A percentile compares a stretch with the other conserved stretches of the same genome.
Evolutionary conservation across 2,329 filamentous ascomycete species (phyloP).

Genomic region (Hymenotorrendiella dingleyae): DNA sequence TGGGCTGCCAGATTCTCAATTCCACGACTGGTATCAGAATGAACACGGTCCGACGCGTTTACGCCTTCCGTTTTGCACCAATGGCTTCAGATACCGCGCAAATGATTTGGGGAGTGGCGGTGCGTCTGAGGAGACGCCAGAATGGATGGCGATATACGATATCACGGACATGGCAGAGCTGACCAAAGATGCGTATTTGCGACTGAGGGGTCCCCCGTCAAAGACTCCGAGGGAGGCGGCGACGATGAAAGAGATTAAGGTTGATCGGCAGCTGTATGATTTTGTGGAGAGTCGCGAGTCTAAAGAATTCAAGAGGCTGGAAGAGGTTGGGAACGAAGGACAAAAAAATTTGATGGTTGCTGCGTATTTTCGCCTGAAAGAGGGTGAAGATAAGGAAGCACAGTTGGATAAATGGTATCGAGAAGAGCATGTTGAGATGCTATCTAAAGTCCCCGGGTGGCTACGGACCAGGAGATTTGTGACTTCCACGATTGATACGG

Average conservation of each 20-base stretch:
- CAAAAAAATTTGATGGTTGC: conserved; percentile 56
- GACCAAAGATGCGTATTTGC: conserved; percentile 63
- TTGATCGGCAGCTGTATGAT: conserved; percentile 68
- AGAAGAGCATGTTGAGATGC: conserved; percentile 67
- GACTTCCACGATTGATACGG: conserved; percentile 57
- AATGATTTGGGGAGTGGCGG: conserved; percentile 43
- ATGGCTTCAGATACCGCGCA: conserved; percentile 74
- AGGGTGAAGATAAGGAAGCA: conserved; percentile 45
- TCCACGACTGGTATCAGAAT: conserved; percentile 93
- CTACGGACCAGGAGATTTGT: conserved; percentile 65
- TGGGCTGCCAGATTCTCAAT: conserved; percentile 56
- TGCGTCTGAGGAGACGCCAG: conserved; percentile 42
- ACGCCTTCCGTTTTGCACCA: conserved; percentile 66
- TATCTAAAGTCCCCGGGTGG: conserved; percentile 75
- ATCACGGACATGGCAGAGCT: conserved; percentile 68
- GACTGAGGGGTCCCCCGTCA: conserved; percentile 50
- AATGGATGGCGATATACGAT: conserved; percentile 78
- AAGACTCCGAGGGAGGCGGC: conserved; percentile 54
- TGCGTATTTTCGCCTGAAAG: conserved; percentile 51
- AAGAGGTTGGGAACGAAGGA: conserved; percentile 53
- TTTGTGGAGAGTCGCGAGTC: conserved; percentile 51
- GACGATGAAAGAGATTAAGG: conserved; percentile 59
- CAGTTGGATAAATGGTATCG: conserved; percentile 64
- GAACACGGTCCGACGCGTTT: conserved; percentile 81
- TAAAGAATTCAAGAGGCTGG: conserved; percentile 51